Conservation (phyloP, 225 moss, liverwort and hornwort species). For the Pseudisothecium myosuroides region DNA sequence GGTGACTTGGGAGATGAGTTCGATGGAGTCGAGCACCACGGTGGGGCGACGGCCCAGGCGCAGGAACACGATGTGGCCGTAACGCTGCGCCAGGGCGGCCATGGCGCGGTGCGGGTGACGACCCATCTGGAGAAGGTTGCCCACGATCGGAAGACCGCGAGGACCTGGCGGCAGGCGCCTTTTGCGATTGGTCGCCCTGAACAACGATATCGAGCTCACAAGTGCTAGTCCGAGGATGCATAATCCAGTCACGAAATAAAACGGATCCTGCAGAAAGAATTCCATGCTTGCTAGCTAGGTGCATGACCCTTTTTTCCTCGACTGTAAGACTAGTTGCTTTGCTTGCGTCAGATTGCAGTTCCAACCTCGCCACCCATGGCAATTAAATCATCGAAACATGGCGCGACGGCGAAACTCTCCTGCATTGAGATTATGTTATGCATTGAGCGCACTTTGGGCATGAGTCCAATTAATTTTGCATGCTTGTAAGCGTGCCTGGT, state of each 20-base stretch:
- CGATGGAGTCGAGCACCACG: conserved; percentile 20
- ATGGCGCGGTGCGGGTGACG: conserved; percentile 8
- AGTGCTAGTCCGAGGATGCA: neutral
- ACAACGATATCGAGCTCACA: neutral
- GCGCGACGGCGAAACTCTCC: too few species aligned
- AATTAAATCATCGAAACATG: too few species aligned
- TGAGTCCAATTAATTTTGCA: neutral
- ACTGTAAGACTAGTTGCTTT: neutral
- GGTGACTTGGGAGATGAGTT: conserved; percentile 4
- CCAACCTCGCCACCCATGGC: too few species aligned
- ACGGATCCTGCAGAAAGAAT: neutral
- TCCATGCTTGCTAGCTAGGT: neutral
- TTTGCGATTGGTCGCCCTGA: neutral
- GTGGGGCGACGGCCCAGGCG: conserved; percentile 22
- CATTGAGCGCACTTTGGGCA: neutral
- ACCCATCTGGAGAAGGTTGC: conserved; percentile 18
- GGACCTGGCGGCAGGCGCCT: conserved; percentile 10
- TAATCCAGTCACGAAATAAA: neutral
- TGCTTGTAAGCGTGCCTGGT: neutral
- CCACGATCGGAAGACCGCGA: conserved; percentile 15
- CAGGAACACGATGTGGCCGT: conserved; percentile 29
- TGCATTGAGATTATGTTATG: too few species aligned
- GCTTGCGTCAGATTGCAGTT: neutral
- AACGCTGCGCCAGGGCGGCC: neutral
- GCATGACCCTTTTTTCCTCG: too few species aligned